These are phyloP conservation scores for Citrus reticulata DNA, from an alignment of 345 rosid species.

Conservation along the genomic window DNA sequence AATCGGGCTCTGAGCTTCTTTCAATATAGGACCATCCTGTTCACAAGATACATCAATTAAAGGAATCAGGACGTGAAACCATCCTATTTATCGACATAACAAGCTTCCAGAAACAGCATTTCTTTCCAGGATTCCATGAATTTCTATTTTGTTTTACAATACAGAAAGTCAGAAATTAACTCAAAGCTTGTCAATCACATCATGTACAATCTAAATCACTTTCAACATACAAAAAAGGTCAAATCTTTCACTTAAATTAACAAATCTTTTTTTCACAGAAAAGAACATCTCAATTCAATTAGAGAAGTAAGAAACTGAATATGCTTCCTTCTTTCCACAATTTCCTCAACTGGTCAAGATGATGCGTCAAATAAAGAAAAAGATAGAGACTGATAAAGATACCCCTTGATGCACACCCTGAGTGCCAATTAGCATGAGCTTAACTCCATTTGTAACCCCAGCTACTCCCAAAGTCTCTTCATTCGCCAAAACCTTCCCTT, in stretches of 20 bases:
- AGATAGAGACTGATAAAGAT: neutral
- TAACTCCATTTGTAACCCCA: constrained; percentile 61
- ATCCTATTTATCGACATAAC: neutral
- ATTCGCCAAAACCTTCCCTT: constrained; percentile 81
- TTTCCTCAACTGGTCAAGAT: neutral
- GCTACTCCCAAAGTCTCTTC: constrained; percentile 58
- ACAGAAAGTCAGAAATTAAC: neutral
- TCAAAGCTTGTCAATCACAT: neutral
- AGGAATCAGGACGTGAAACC: neutral
- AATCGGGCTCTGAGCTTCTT: constrained; percentile 52
- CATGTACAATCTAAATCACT: neutral
- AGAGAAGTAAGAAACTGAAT: neutral
- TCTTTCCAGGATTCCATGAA: neutral
- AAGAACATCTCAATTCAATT: neutral
- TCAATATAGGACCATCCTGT: constrained; percentile 72
- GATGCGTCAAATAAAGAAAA: neutral
- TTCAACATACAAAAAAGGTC: neutral
- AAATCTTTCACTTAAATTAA: neutral
- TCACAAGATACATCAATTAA: constrained; percentile 2
- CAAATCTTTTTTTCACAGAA: neutral
- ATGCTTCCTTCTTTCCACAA: neutral
- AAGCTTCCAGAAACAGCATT: neutral
- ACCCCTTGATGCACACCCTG: constrained; percentile 98
- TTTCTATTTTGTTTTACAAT: neutral
- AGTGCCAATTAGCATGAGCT: constrained; percentile 85